Evolutionary conservation across 78 protist genomes (phyloP), one percentile per base, ranked within the genome.

Genomic region (Dictyostelium firmibasis): DNA sequence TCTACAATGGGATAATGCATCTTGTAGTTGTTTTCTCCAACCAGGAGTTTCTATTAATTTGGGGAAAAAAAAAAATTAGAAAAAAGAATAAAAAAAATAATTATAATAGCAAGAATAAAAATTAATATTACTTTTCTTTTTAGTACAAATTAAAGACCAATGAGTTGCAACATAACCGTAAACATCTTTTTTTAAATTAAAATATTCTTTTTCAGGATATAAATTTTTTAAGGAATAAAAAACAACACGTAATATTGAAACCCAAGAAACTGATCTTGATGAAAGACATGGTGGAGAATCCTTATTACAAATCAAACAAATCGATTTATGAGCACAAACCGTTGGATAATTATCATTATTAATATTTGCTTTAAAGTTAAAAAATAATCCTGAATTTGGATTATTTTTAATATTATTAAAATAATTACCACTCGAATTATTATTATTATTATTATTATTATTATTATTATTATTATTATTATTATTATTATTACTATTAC

Each of bases 11-110:
- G 92, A 86, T 76, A 86, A 67, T 13, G 92, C 92, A 86, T 86
- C 92, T 77, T 86, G 92, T 86, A 86, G 77, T 86, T 86, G 92
- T 86, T 86, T 86, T 86, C 92, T 86, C 92, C 92, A 86, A 0
- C 92, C 92, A 38, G 84, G 43, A 10, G 92, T 86, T 86, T 75
- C 92, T 86, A 0, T 41, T n/a, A 3, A n/a, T n/a, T 44, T 0
- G 18, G 18, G 18, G n/a, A 38, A 43, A 43, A n/a, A 31, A 53
- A 81, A 47, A 25, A 47, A 50, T 0, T 2, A 20, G 14, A 29
- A 69, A 29, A 67, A 57, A 20, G 20, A 57, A 50, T 9, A 50
- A 50, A 50, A 47, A 4, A 10, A 43, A 53, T 29, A 69, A 69
- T 9, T 47, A 44, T 25, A 78, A 11, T 25, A 23, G 29, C 2